Evolutionary conservation across 805 yeast species (phyloP).

Genomic region (Wickerhamiella domercqiae): DNA sequence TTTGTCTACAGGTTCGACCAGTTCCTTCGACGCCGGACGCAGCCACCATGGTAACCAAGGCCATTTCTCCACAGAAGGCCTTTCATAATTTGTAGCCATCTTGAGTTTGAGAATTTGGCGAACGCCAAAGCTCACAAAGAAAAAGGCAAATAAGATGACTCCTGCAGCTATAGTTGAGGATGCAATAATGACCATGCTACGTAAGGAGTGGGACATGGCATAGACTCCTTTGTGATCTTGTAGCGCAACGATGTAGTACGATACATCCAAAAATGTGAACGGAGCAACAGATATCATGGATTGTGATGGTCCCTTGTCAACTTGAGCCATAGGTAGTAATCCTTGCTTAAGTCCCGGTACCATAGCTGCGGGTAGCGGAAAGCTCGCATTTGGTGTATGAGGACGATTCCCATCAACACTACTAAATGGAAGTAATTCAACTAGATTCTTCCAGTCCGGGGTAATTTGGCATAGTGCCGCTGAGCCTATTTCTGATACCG

Average conservation of each 20-base stretch:
- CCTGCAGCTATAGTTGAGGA: conserved; percentile 14
- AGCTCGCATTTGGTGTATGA: neutral
- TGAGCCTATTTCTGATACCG: conserved; percentile 9
- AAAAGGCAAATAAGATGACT: conserved; percentile 14
- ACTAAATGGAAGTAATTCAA: conserved; percentile 14
- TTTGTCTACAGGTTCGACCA: neutral
- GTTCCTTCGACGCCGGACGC: conserved; percentile 5
- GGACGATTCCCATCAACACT: conserved; percentile 3
- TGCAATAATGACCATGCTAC: conserved; percentile 11
- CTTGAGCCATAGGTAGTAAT: conserved; percentile 9
- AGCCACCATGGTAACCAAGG: conserved; percentile 13
- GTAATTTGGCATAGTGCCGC: conserved; percentile 12
- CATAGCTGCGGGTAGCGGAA: conserved; percentile 8
- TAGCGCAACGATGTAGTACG: conserved; percentile 12
- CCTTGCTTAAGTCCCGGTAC: conserved; percentile 2
- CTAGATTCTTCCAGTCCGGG: conserved; percentile 6
- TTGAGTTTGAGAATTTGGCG: conserved; percentile 17
- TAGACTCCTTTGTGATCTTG: conserved; percentile 13
- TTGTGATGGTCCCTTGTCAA: conserved; percentile 13
- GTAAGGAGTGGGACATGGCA: conserved; percentile 12
- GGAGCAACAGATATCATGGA: conserved; percentile 14
- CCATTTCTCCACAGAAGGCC: conserved; percentile 12
- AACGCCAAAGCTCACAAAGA: conserved; percentile 16
- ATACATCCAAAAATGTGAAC: conserved; percentile 7
- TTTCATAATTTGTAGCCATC: conserved; percentile 17